Conservation (phyloP, 805 yeast genomes). For the Kodamaea kaohsiungensis region DNA sequence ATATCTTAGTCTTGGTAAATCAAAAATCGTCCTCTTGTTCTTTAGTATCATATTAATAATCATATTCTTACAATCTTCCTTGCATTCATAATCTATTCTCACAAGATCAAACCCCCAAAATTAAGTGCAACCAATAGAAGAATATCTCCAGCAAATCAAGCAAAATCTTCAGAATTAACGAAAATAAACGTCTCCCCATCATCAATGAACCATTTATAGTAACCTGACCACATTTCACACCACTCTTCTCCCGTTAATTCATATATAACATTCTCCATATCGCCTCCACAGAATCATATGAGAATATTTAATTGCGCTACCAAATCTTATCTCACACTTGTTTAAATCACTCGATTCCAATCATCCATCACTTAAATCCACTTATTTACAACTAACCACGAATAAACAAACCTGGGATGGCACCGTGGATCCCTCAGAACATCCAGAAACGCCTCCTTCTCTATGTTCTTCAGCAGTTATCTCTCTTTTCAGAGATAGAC, state of each 20-base stretch:
- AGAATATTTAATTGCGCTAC: not conserved
- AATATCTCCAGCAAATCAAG: not conserved
- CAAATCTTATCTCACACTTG: not conserved
- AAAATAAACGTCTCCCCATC: not conserved
- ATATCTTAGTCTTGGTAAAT: too few species aligned
- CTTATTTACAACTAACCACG: not conserved
- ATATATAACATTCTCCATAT: too few species aligned
- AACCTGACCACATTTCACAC: too few species aligned
- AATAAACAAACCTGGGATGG: slow-evolving; percentile 18
- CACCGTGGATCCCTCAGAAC: slow-evolving; percentile 79
- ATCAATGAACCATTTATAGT: too few species aligned
- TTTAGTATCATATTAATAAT: not conserved
- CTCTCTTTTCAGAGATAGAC: slow-evolving; percentile 80
- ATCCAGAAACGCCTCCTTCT: slow-evolving; percentile 79
- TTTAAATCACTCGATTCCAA: not conserved
- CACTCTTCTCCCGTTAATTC: too few species aligned
- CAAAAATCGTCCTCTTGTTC: not conserved
- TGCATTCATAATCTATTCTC: not conserved
- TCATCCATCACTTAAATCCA: not conserved
- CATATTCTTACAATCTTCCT: not conserved
- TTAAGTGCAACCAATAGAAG: too few species aligned
- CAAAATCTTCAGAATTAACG: too few species aligned
- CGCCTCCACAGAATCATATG: too few species aligned
- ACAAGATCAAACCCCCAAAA: not conserved
- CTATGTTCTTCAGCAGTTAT: slow-evolving; percentile 77